Conservation (phyloP, 495 filamentous ascomycete species). For the Daldinia bambusicola region DNA sequence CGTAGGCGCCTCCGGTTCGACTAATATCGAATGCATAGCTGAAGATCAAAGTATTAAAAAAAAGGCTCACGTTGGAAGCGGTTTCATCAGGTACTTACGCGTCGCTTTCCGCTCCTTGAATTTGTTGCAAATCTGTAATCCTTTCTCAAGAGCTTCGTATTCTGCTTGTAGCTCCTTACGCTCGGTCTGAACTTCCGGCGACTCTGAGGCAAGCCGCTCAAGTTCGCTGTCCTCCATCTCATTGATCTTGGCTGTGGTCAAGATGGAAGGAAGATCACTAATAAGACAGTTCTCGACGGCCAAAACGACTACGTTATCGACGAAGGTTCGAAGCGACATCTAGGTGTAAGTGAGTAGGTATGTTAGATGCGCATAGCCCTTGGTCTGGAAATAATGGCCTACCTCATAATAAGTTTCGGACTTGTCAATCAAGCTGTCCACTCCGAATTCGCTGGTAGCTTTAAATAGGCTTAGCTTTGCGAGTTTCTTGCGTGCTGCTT, state of each 20-base stretch:
- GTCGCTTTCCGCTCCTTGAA: slow-evolving; percentile 15
- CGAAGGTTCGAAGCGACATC: slow-evolving; percentile 51
- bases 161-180: slow-evolving; percentile 33
- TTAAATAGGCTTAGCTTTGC: neutral
- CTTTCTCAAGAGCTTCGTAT: slow-evolving; percentile 40
- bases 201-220: slow-evolving; percentile 36
- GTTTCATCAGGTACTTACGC: slow-evolving; percentile 9
- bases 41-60: slow-evolving; percentile 1
- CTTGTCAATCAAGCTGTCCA: slow-evolving; percentile 50
- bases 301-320: slow-evolving; percentile 50
- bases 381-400: neutral
- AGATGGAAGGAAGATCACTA: slow-evolving; percentile 37
- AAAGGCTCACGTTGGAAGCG: neutral
- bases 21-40: slow-evolving; percentile 10
- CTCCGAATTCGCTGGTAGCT: slow-evolving; percentile 41
- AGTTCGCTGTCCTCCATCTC: slow-evolving; percentile 41
- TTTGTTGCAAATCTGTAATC: slow-evolving; percentile 44
- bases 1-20: neutral
- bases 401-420: slow-evolving; percentile 53
- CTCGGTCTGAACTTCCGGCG: slow-evolving; percentile 27
- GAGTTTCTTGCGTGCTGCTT: slow-evolving; percentile 13
- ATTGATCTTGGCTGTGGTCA: slow-evolving; percentile 26
- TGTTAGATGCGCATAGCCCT: neutral
- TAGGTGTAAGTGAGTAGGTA: slow-evolving; percentile 19
- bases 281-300: slow-evolving; percentile 49